Percentiles rank a stretch among this genome's conserved stretches.
Evolutionary conservation across 2,329 filamentous ascomycete genomes (phyloP).

Genomic region (Scedosporium apiospermum): DNA sequence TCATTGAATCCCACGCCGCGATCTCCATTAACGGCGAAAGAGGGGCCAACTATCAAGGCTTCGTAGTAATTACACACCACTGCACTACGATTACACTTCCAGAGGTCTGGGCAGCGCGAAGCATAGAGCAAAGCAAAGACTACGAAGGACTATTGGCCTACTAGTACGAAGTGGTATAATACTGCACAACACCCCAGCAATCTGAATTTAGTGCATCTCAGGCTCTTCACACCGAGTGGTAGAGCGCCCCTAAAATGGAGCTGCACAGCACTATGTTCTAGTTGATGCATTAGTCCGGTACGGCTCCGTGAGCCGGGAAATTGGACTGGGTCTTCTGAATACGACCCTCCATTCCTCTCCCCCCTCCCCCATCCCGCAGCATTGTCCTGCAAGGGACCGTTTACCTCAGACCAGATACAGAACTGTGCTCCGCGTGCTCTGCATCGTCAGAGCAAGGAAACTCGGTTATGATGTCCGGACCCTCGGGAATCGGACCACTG

Average conservation of each 20-base stretch:
- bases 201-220: neutral
- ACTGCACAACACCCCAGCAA: neutral
- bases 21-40: no score
- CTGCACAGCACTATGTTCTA: neutral
- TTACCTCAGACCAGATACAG: neutral
- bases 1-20: no score
- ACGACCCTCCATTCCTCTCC: neutral
- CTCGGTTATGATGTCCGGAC: neutral
- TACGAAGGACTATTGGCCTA: no score
- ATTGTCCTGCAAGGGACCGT: slow-evolving; percentile 4
- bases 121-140: no score
- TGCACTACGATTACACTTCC: no score
- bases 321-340: slow-evolving; percentile 1
- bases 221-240: neutral
- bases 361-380: neutral
- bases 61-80: no score
- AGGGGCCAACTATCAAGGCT: no score
- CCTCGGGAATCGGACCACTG: neutral
- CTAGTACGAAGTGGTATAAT: neutral
- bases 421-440: slow-evolving; percentile 3
- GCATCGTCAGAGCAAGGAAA: neutral
- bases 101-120: no score
- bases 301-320: slow-evolving; percentile 1
- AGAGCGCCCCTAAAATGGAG: neutral
- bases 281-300: neutral